phyloP scores from a whole-genome alignment of 2,329 filamentous ascomycete genomes.

The Aspergillus felis region DNA sequence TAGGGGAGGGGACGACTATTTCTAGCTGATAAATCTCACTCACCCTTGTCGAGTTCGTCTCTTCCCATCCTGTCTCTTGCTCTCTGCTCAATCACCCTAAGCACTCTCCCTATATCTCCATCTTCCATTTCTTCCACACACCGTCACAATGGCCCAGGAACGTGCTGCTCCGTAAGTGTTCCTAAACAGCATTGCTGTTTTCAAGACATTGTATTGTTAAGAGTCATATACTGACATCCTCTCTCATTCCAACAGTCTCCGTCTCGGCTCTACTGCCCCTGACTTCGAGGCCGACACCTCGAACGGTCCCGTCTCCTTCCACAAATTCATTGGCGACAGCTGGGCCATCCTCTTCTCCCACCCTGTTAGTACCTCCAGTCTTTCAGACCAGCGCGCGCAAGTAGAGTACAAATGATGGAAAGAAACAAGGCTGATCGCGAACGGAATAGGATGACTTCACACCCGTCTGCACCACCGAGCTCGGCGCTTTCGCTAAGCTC shows the following conservation, averaged over 20 bases:
- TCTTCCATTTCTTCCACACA: conserved; percentile 3
- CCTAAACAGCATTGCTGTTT: not conserved
- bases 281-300: conserved; percentile 69
- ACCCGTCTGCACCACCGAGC: conserved; percentile 92
- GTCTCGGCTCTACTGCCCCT: conserved; percentile 63
- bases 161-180: conserved; percentile 41
- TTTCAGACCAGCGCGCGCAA: not conserved
- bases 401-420: not conserved
- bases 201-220: not conserved
- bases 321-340: conserved; percentile 66
- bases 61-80: not conserved
- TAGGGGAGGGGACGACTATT: not conserved
- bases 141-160: conserved; percentile 40
- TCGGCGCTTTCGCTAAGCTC: conserved; percentile 89
- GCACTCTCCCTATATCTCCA: conserved; percentile 2
- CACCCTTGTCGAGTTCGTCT: conserved; percentile 10
- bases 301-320: conserved; percentile 64
- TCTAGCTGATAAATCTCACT: not conserved
- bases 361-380: conserved; percentile 42
- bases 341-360: conserved; percentile 71
- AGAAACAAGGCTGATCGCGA: not conserved
- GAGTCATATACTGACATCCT: conserved; percentile 9
- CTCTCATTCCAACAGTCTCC: conserved; percentile 43
- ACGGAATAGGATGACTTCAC: conserved; percentile 66
- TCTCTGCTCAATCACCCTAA: conserved; percentile 1